Evolutionary conservation across 257 asterid species (phyloP), one percentile per base, ranked within the genome.

Genomic region (Solanum phureja): DNA sequence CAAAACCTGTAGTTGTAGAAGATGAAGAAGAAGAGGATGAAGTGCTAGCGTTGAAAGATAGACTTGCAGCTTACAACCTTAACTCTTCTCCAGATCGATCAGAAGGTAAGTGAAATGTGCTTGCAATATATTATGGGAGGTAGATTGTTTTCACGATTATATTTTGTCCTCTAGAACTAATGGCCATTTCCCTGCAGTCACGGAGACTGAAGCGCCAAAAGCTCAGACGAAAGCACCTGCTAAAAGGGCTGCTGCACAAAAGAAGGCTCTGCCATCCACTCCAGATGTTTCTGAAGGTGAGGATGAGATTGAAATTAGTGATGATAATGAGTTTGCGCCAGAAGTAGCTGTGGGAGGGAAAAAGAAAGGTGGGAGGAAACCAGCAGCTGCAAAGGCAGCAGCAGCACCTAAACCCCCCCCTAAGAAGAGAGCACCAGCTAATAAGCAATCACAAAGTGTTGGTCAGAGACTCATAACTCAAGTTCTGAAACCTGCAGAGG

Each of bases 11-110:
- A 29, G 42, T 24, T 73, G 88, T 81, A n/a, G 92, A 90, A 75
- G 94, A 90, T 44, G 84, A 79, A n/a, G 95, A 93, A n/a, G 94
- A 92, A 3, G 95, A 93, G 4, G 95, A 90, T 44, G 98, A 90
- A 62, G 90, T 95, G 14, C 91, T 91, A 84, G 98, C 89, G 5
- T 93, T 97, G n/a, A 92, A 96, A 90, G 91, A 93, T 14, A 92
- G 98, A 38, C 93, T 97, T 86, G 98, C 98, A 69, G 95, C 98
- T 85, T 95, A 95, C 92, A 97, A 95, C 88, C 90, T 95, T n/a
- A 93, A 94, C 83, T 93, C 98, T 60, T 96, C 99, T 89, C 98
- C 98, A 52, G 98, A 94, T 87, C 93, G 86, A 14, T 76, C 92
- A 21, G 97, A 92, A 60, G 98, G 99, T 94, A 90, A 90, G 83